Evolutionary conservation across 2,329 filamentous ascomycete species (phyloP), one percentile per base, ranked within the genome.

Genomic region (Hypoxylon rubiginosum): DNA sequence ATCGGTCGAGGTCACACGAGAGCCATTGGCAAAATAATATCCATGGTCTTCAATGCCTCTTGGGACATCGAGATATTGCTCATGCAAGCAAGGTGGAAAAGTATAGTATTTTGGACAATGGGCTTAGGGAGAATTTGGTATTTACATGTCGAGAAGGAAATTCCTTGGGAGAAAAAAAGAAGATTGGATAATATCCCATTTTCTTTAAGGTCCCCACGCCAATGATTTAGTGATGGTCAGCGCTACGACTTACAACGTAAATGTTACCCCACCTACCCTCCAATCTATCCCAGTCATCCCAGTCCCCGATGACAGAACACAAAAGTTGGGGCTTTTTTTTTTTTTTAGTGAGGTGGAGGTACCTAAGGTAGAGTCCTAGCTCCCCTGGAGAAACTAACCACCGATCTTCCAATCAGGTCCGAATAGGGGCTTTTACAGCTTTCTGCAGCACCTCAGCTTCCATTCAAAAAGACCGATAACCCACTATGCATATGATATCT

Each of bases 11-110:
- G 63, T 69, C 67, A 69, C 67, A 69, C 58, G 50, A 53, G 45
- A 59, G 67, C 67, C 67, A 69, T 69, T 69, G 67, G 64, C 64
- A 54, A 51, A 67, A 49, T 62, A 64, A 67, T 67, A 67, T 64
- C 67, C 67, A 69, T 69, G 57, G 64, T 69, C 60, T 55, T 69
- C 64, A 67, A 69, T 69, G 67, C 64, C 64, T 62, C 48, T 34
- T 64, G 54, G 53, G 60, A 61, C 67, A 69, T 69, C 60, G 67
- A 69, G 67, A 64, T 62, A 49, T 57, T 59, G 30, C 17, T 59
- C 52, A 64, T 64, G 56, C 60, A 64, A 55, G 24, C 32, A 39
- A 43, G 39, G 19, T 4, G 32, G 49, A 45, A 30, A 15, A 13
- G 17, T 21, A 26, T 17, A 19, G 46, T 43, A 52, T 55, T n/a